These are phyloP conservation scores for Aureobasidium mangrovei DNA, from an alignment of 2,329 filamentous ascomycete species.

Conservation along the genomic window DNA sequence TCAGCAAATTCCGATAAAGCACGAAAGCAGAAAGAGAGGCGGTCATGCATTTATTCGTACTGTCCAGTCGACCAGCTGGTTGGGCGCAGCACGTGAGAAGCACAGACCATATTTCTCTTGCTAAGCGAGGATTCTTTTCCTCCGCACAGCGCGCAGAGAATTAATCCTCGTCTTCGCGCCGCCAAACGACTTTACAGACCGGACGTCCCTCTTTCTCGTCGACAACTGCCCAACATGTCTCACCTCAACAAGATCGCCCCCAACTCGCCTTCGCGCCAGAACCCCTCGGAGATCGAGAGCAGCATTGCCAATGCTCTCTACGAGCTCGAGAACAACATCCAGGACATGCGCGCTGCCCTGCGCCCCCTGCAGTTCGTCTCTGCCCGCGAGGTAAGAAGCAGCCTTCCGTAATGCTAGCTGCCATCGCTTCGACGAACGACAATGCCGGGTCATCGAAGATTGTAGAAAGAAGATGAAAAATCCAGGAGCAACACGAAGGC, in stretches of 20 bases:
- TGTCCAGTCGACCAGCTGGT: too few species aligned
- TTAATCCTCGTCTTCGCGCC: slow-evolving; percentile 11
- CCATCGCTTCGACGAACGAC: slow-evolving; percentile 11
- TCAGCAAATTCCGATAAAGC: too few species aligned
- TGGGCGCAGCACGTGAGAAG: too few species aligned
- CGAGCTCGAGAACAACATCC: slow-evolving; percentile 98
- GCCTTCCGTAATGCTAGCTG: slow-evolving; percentile 7
- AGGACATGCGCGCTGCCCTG: slow-evolving; percentile 92
- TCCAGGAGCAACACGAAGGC: slow-evolving; percentile 5
- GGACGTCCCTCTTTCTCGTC: slow-evolving; percentile 11
- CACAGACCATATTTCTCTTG: too few species aligned
- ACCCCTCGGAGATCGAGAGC: slow-evolving; percentile 94
- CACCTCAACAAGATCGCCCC: slow-evolving; percentile 91
- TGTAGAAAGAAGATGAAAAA: slow-evolving; percentile 1
- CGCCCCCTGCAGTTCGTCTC: slow-evolving; percentile 98
- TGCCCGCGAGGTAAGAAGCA: slow-evolving; percentile 89
- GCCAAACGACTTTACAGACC: slow-evolving; percentile 12
- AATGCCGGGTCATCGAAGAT: slow-evolving; percentile 9
- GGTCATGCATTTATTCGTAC: too few species aligned
- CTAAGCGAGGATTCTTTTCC: too few species aligned
- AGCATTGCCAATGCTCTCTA: slow-evolving; percentile 94
- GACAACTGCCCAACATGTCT: slow-evolving; percentile 47
- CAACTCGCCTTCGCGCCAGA: slow-evolving; percentile 93
- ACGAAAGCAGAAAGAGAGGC: too few species aligned
- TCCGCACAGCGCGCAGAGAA: too few species aligned